phyloP scores from a whole-genome alignment of 306 rosid species.

The Carpinus viminea region DNA sequence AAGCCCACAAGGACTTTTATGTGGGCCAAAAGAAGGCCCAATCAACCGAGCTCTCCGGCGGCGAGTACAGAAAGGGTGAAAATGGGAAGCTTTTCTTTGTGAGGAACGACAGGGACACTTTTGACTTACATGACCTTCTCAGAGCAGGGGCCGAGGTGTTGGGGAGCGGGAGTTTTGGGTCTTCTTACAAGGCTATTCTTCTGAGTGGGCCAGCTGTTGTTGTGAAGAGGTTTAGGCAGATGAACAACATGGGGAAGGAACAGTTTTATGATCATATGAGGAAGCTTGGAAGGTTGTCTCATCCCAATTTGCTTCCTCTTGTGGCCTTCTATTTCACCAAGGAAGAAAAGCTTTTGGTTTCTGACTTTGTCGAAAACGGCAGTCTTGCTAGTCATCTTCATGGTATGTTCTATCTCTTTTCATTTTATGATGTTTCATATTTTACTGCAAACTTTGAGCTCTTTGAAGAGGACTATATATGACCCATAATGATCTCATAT shows the following conservation, averaged over 20 bases:
- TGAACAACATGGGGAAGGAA: constrained; percentile 58
- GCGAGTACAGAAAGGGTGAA: constrained; percentile 31
- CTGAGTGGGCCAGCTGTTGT: constrained; percentile 57
- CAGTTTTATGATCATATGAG: constrained; percentile 68
- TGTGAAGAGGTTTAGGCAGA: constrained; percentile 79
- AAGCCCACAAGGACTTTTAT: background rate
- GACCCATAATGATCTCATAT: no score
- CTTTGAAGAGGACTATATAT: no score
- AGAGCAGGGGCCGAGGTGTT: constrained; percentile 80
- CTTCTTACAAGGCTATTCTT: constrained; percentile 72
- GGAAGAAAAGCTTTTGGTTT: constrained; percentile 63
- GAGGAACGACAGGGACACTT: constrained; percentile 33
- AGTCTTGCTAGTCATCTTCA: constrained; percentile 74
- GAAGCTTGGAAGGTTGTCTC: constrained; percentile 62
- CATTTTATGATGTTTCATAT: no score
- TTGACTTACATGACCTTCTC: constrained; percentile 69
- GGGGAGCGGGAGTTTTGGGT: constrained; percentile 84
- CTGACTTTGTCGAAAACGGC: constrained; percentile 54
- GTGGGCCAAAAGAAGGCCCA: constrained; percentile 20
- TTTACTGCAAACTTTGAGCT: no score
- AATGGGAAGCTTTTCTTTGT: constrained; percentile 49
- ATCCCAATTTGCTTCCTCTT: constrained; percentile 61
- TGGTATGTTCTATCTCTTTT: constrained; percentile 35
- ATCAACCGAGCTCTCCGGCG: constrained; percentile 22
- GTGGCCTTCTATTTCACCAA: constrained; percentile 59